Evolutionary conservation across 441 rosid species (phyloP).

Genomic region (Populus tomentosa): DNA sequence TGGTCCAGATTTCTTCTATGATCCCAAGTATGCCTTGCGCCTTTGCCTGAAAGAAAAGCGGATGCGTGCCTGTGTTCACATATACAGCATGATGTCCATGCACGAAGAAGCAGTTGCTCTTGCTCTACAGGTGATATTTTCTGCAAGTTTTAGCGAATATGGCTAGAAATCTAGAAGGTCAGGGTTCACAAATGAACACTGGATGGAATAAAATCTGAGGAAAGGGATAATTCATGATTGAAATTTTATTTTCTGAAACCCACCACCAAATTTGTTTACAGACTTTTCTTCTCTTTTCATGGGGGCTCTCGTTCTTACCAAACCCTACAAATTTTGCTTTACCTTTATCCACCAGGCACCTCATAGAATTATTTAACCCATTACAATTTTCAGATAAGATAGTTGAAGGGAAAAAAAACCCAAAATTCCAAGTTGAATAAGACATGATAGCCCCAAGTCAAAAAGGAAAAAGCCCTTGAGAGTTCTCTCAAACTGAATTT

Average conservation of each 20-base stretch:
- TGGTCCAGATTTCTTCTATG: slow-evolving; percentile 95
- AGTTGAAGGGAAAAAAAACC: not conserved
- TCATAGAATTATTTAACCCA: not conserved
- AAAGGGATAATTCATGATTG: not conserved
- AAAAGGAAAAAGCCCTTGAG: not conserved
- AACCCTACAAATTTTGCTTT: not conserved
- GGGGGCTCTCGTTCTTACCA: not conserved
- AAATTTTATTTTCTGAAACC: not conserved
- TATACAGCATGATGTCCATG: slow-evolving; percentile 99
- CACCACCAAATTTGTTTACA: not conserved
- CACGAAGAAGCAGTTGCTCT: slow-evolving; percentile 99
- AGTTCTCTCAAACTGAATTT: not conserved
- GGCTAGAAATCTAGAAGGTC: not conserved
- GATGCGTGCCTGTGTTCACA: slow-evolving; percentile 97
- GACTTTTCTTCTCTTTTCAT: not conserved
- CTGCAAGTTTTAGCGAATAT: not conserved
- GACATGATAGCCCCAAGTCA: not conserved
- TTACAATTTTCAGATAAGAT: not conserved
- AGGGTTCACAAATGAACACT: not conserved
- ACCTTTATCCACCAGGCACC: not conserved
- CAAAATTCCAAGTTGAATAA: not conserved
- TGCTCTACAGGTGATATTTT: slow-evolving; percentile 78
- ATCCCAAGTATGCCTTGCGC: slow-evolving; percentile 97
- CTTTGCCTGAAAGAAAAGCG: slow-evolving; percentile 96
- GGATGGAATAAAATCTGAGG: not conserved